These are phyloP conservation scores for Triangularia setosa DNA, from an alignment of 2,329 filamentous ascomycete genomes.

Conservation along the genomic window DNA sequence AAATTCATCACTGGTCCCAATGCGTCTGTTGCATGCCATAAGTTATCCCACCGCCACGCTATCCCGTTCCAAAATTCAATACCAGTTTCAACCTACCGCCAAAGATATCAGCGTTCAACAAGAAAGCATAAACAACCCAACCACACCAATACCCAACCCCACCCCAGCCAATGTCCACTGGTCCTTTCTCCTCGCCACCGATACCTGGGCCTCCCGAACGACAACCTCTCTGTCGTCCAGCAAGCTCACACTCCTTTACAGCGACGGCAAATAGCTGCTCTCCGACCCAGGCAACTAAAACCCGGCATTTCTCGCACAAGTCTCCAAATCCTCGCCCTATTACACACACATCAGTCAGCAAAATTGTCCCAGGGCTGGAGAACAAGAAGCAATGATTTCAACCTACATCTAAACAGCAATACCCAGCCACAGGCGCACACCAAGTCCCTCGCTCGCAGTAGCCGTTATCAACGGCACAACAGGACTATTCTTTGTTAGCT, in stretches of 20 bases:
- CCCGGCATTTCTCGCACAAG: conserved; percentile 34
- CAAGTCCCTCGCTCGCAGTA: conserved; percentile 35
- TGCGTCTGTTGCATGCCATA: not conserved
- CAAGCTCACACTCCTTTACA: not conserved
- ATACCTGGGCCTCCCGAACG: conserved; percentile 6
- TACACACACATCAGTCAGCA: conserved; percentile 20
- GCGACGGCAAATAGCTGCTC: not conserved
- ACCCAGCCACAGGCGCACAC: conserved; percentile 37
- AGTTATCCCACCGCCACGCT: not conserved
- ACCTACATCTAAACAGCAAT: conserved; percentile 37
- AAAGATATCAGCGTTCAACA: conserved; percentile 21
- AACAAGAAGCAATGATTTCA: no score
- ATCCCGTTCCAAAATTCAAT: not conserved
- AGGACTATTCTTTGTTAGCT: conserved; percentile 36
- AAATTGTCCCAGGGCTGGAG: not conserved
- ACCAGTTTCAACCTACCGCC: not conserved
- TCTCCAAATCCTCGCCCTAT: conserved; percentile 34
- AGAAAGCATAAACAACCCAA: conserved; percentile 27
- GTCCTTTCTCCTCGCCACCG: conserved; percentile 20
- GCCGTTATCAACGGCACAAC: conserved; percentile 33
- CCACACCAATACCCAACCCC: conserved; percentile 26
- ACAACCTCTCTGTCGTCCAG: not conserved
- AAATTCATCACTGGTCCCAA: not conserved
- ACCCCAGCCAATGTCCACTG: conserved; percentile 24
- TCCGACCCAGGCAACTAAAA: conserved; percentile 28